These are phyloP conservation scores for Amanita exitialis DNA, from an alignment of 768 basidiomycete species.

Conservation along the genomic window DNA sequence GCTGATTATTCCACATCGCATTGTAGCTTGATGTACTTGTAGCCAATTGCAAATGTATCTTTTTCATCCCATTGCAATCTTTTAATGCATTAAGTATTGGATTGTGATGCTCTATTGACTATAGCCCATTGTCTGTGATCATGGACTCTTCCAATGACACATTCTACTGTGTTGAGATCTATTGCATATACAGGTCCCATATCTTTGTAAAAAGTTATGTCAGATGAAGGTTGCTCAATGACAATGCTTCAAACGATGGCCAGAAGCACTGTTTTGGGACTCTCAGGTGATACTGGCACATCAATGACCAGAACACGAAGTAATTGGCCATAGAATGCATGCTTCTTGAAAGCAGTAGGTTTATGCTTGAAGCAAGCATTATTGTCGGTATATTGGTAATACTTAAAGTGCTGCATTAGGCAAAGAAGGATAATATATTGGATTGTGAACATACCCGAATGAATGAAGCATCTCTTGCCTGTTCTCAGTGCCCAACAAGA, in stretches of 20 bases:
- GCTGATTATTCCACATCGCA: neutral
- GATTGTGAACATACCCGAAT: constrained; percentile 18
- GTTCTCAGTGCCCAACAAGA: constrained; percentile 11
- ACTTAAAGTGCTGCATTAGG: constrained; percentile 13
- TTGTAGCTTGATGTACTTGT: neutral
- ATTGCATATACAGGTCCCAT: constrained; percentile 12
- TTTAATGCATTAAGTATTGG: too few species aligned
- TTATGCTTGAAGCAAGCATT: constrained; percentile 9
- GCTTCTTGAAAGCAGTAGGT: neutral
- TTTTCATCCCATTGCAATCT: neutral
- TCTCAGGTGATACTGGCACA: constrained; percentile 5
- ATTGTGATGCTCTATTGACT: constrained; percentile 10
- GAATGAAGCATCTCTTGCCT: constrained; percentile 21
- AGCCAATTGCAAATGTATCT: neutral
- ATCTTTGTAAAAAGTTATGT: constrained; percentile 10
- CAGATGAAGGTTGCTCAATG: neutral
- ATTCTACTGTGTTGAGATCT: constrained; percentile 16
- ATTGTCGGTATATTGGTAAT: constrained; percentile 21
- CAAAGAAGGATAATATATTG: neutral
- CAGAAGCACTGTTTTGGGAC: neutral
- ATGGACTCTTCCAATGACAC: constrained; percentile 13
- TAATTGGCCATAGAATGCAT: constrained; percentile 23
- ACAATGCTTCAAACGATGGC: neutral
- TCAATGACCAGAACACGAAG: constrained; percentile 16
- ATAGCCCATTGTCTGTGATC: constrained; percentile 12